Percentiles rank a stretch among this genome's conserved stretches.
Evolutionary conservation across 2,329 filamentous ascomycete genomes (phyloP).

Genomic region (Chrysosphaeria jannelii): DNA sequence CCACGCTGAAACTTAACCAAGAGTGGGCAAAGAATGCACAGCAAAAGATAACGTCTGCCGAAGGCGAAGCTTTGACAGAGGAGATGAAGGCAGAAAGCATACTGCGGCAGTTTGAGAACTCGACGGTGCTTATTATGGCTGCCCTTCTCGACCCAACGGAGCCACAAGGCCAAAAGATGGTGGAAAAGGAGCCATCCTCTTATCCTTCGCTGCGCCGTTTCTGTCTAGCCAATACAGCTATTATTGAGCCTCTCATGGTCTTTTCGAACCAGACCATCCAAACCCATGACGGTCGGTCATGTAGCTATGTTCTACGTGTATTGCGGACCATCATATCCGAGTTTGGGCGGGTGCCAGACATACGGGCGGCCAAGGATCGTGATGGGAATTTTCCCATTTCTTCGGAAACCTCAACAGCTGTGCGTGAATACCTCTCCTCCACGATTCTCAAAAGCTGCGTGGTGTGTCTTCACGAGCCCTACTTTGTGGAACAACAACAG

Average conservation of each 20-base stretch:
- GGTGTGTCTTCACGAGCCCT: slow-evolving; percentile 71
- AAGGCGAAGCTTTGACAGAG: slow-evolving; percentile 55
- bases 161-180: not conserved
- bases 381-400: slow-evolving; percentile 14
- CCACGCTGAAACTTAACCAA: slow-evolving; percentile 58
- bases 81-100: slow-evolving; percentile 99
- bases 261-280: slow-evolving; percentile 79
- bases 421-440: slow-evolving; percentile 69
- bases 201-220: slow-evolving; percentile 45
- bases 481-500: slow-evolving; percentile 89
- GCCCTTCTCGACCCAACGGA: slow-evolving; percentile 50
- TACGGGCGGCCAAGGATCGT: slow-evolving; percentile 1
- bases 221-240: slow-evolving; percentile 43
- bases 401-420: slow-evolving; percentile 25
- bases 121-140: slow-evolving; percentile 72
- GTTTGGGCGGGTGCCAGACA: slow-evolving; percentile 16
- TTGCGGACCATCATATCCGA: slow-evolving; percentile 62
- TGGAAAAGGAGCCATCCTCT: slow-evolving; percentile 1
- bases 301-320: slow-evolving; percentile 59
- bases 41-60: slow-evolving; percentile 27
- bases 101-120: slow-evolving; percentile 70
- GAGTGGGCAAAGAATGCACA: slow-evolving; percentile 61
- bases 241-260: slow-evolving; percentile 66
- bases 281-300: slow-evolving; percentile 72
- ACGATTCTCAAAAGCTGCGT: slow-evolving; percentile 78